Percentiles rank a stretch among this genome's conserved stretches.
Conservation (phyloP, 1,284 basidiomycete genomes). For the Ustilago tritici region DNA sequence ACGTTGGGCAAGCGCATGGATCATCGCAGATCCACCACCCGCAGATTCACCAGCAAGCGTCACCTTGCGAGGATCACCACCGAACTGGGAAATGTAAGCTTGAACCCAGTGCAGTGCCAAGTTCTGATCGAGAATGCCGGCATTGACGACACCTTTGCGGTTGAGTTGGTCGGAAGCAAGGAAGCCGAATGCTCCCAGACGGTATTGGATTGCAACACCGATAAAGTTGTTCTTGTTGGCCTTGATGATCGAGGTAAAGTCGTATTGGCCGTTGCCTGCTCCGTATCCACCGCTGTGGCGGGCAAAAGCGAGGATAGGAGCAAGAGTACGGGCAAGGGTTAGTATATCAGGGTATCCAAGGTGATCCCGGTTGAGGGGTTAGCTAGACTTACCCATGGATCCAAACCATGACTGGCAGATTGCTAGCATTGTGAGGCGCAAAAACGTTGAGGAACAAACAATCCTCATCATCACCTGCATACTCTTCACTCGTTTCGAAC, state of each 20-base stretch:
- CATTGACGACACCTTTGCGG: slow-evolving; percentile 39
- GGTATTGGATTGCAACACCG: slow-evolving; percentile 74
- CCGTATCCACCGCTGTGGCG: slow-evolving; percentile 33
- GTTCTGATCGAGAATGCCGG: slow-evolving; percentile 50
- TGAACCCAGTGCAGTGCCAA: slow-evolving; percentile 52
- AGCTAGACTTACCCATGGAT: slow-evolving; percentile 27
- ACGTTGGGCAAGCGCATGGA: slow-evolving; percentile 34
- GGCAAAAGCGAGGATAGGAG: not conserved
- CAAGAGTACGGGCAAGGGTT: not conserved
- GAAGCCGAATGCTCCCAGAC: slow-evolving; percentile 67
- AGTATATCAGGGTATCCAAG: not conserved
- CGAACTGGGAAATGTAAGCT: slow-evolving; percentile 50
- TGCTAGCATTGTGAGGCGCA: slow-evolving; percentile 29
- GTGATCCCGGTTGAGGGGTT: not conserved
- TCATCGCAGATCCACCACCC: slow-evolving; percentile 42
- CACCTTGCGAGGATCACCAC: slow-evolving; percentile 48
- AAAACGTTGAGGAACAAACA: slow-evolving; percentile 54
- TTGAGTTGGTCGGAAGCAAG: slow-evolving; percentile 36
- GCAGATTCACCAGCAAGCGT: slow-evolving; percentile 52
- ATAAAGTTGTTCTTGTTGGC: slow-evolving; percentile 43
- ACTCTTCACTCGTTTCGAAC: slow-evolving; percentile 8
- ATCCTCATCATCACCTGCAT: slow-evolving; percentile 31
- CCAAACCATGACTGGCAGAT: slow-evolving; percentile 47
- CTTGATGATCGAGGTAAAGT: slow-evolving; percentile 42
- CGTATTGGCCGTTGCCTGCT: slow-evolving; percentile 37